phyloP scores from a whole-genome alignment of 441 rosid genomes.

The Mallotus repandus region DNA sequence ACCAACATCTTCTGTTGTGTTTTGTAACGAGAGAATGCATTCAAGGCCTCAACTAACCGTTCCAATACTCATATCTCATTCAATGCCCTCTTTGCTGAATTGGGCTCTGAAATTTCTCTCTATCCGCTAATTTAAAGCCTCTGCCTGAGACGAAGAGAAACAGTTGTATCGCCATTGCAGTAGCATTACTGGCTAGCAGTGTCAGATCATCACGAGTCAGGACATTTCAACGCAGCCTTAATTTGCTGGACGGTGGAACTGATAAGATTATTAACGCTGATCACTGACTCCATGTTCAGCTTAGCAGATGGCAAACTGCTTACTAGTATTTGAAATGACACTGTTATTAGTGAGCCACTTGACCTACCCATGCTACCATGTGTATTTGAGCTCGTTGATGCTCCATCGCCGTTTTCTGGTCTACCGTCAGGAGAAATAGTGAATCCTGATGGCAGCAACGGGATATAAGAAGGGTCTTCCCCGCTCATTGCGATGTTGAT shows the following conservation, averaged over 20 bases:
- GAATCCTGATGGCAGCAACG: slow-evolving; percentile 93
- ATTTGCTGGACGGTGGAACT: slow-evolving; percentile 88
- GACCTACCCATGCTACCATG: slow-evolving; percentile 35
- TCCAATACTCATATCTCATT: slow-evolving; percentile 1
- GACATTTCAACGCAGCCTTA: slow-evolving; percentile 85
- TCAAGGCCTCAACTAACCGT: slow-evolving; percentile 54
- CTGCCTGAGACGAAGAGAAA: slow-evolving; percentile 27
- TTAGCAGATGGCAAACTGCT: slow-evolving; percentile 85
- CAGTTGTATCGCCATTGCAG: slow-evolving; percentile 41
- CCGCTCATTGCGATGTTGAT: slow-evolving; percentile 90
- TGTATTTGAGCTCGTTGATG: slow-evolving; percentile 64
- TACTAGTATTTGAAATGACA: slow-evolving; percentile 93
- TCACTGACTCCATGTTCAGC: slow-evolving; percentile 91
- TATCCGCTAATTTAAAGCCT: slow-evolving; percentile 50
- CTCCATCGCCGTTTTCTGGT: slow-evolving; percentile 44
- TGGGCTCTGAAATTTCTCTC: slow-evolving; percentile 43
- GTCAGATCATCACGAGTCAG: slow-evolving; percentile 48
- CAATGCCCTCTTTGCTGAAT: slow-evolving; percentile 24
- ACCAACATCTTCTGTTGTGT: slow-evolving; percentile 33
- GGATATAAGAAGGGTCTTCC: slow-evolving; percentile 85
- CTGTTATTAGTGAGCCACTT: slow-evolving; percentile 80
- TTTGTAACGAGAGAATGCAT: slow-evolving; percentile 36
- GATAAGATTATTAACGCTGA: slow-evolving; percentile 86
- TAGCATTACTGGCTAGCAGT: neutral
- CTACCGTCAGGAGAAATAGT: slow-evolving; percentile 67